A percentile compares a stretch with the other conserved stretches of the same genome.
Evolutionary conservation across 2,329 filamentous ascomycete genomes (phyloP).

Genomic region (Fusarium sterilihyphosum): DNA sequence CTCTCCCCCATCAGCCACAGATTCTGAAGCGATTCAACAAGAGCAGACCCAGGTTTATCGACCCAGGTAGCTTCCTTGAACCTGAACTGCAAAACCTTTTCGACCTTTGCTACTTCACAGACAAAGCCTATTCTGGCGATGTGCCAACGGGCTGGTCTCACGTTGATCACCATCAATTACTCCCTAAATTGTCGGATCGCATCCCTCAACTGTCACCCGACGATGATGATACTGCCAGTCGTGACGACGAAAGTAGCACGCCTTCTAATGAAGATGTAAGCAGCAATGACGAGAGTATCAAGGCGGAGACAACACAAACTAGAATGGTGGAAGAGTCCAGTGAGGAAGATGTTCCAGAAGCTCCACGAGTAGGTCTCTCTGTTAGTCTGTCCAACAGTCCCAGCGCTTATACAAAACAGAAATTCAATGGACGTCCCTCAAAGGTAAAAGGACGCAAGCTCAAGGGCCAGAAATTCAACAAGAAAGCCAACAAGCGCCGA

Average conservation of each 20-base stretch:
- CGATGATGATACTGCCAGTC: conserved; percentile 61
- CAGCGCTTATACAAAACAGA: conserved; percentile 9
- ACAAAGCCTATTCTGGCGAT: conserved; percentile 58
- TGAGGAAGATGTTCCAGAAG: conserved; percentile 59
- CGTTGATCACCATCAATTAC: conserved; percentile 67
- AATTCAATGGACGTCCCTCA: conserved; percentile 35
- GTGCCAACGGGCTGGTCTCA: conserved; percentile 77
- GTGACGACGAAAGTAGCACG: conserved; percentile 58
- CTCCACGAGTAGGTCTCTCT: conserved; percentile 40
- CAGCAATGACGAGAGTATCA: conserved; percentile 60
- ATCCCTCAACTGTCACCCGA: conserved; percentile 54
- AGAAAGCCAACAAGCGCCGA: conserved; percentile 60
- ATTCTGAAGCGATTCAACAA: conserved; percentile 60
- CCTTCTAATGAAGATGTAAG: conserved; percentile 63
- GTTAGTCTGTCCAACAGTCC: neutral
- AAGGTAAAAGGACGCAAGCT: conserved; percentile 58
- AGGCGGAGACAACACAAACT: conserved; percentile 51
- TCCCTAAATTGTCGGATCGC: conserved; percentile 63
- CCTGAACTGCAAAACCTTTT: conserved; percentile 77
- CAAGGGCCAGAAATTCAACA: conserved; percentile 58
- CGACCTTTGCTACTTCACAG: conserved; percentile 74
- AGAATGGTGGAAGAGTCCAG: conserved; percentile 69
- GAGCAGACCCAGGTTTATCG: conserved; percentile 63
- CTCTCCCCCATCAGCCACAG: conserved; percentile 34
- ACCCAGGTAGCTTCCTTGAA: conserved; percentile 67